Conservation (phyloP, 1,284 basidiomycete species). For the Tausonia pullulans region DNA sequence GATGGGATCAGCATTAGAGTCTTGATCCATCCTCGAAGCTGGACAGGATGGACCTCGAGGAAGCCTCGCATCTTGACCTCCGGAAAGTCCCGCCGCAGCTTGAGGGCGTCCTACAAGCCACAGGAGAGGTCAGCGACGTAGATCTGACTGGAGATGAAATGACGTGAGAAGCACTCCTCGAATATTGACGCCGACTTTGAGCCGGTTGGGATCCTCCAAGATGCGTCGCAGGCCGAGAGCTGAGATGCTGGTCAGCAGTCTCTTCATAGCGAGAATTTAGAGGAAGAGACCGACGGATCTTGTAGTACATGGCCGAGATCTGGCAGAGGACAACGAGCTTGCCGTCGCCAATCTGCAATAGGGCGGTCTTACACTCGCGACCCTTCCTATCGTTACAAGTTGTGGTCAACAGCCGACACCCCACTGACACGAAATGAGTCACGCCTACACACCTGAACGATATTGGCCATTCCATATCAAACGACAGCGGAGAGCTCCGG, state of each 20-base stretch:
- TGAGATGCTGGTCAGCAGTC: no score
- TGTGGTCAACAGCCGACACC: no score
- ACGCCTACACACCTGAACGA: background rate
- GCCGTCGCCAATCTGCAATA: conserved; percentile 6
- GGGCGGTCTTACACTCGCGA: conserved; percentile 11
- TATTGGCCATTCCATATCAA: conserved; percentile 15
- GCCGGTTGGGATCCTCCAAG: background rate
- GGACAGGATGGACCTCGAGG: background rate
- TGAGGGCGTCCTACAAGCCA: background rate
- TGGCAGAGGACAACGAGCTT: conserved; percentile 9
- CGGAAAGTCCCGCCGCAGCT: conserved; percentile 11
- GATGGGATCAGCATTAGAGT: no score
- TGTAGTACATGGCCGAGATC: conserved; percentile 9
- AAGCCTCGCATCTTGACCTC: background rate
- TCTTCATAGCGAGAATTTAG: no score
- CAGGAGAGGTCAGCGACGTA: no score
- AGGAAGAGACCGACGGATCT: background rate
- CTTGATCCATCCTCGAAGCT: no score
- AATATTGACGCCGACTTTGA: conserved; percentile 14
- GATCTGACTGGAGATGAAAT: no score
- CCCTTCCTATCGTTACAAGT: background rate
- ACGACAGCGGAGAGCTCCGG: background rate
- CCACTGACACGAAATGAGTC: no score
- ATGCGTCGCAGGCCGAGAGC: background rate
- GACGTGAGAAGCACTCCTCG: background rate